phyloP scores from a whole-genome alignment of 2,329 filamentous ascomycete genomes.

The Colletotrichum magnum region DNA sequence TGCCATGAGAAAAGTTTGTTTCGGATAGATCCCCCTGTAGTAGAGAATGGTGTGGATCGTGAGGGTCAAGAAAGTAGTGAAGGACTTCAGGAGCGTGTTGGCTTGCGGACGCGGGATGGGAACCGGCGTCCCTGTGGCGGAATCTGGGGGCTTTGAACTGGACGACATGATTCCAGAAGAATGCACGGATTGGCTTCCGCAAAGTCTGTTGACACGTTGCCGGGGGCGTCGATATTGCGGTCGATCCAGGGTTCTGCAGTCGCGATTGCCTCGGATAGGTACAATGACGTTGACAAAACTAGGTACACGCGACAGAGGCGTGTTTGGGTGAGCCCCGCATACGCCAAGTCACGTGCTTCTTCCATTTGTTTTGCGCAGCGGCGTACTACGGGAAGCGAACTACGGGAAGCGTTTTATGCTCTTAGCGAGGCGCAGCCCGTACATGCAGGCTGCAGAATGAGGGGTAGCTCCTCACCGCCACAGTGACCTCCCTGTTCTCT shows the following conservation, averaged over 20 bases:
- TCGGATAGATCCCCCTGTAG: constrained; percentile 85
- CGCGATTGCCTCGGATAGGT: not conserved
- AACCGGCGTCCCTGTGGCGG: constrained; percentile 27
- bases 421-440: not conserved
- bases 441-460: not conserved
- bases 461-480: not conserved
- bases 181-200: not conserved
- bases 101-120: constrained; percentile 58
- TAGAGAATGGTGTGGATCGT: constrained; percentile 89
- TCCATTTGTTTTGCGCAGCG: not conserved
- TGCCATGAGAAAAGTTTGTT: constrained; percentile 81
- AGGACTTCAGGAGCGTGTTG: constrained; percentile 74
- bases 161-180: constrained; percentile 20
- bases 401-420: not conserved
- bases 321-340: not conserved
- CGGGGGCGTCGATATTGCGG: no score
- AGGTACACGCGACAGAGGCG: constrained; percentile 4
- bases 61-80: constrained; percentile 85
- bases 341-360: constrained; percentile 12
- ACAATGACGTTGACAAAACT: not conserved
- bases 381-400: not conserved
- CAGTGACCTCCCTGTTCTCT: no score
- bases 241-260: no score
- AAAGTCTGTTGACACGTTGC: not conserved
- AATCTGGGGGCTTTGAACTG: constrained; percentile 20